Percentiles rank a stretch among this genome's conserved stretches.
phyloP scores from a whole-genome alignment of 1,284 basidiomycete species.

The Tetrapyrgos nigripes region DNA sequence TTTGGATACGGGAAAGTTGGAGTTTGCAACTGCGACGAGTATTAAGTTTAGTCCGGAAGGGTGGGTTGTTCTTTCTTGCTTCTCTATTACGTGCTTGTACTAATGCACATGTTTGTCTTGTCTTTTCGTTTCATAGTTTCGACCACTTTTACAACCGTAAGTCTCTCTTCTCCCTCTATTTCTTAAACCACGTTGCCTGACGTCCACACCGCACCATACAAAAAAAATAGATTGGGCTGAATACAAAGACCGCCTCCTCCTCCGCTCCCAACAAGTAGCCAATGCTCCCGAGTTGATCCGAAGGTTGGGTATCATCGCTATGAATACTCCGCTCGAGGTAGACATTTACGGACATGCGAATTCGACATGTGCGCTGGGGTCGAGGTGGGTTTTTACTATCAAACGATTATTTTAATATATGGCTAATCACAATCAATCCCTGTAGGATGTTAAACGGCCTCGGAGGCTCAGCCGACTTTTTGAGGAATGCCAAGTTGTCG shows the following conservation, averaged over 20 bases:
- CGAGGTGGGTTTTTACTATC: constrained; percentile 24
- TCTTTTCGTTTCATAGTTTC: constrained; percentile 38
- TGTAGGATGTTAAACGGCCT: constrained; percentile 57
- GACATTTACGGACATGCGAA: constrained; percentile 60
- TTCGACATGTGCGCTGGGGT: constrained; percentile 53
- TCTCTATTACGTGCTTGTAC: background rate
- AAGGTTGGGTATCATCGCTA: constrained; percentile 55
- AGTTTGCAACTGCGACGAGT: constrained; percentile 58
- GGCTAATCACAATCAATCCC: constrained; percentile 17
- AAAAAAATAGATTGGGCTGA: constrained; percentile 52
- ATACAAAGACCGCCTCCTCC: constrained; percentile 56
- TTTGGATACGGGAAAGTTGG: constrained; percentile 54
- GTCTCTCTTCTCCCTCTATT: constrained; percentile 16
- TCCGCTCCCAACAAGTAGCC: constrained; percentile 61
- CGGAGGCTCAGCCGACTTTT: constrained; percentile 56
- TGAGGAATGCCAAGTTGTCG: constrained; percentile 56
- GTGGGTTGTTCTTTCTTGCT: constrained; percentile 25
- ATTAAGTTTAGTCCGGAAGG: constrained; percentile 55
- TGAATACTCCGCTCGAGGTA: constrained; percentile 61
- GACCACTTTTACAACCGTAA: constrained; percentile 50
- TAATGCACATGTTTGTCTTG: too few species aligned
- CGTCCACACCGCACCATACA: too few species aligned
- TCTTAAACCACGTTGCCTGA: too few species aligned
- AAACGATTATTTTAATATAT: background rate
- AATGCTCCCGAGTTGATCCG: constrained; percentile 60